Percentiles rank a stretch among this genome's conserved stretches.
Evolutionary conservation across 2,329 filamentous ascomycete genomes (phyloP).

Genomic region (Didymosphaeria variabile): DNA sequence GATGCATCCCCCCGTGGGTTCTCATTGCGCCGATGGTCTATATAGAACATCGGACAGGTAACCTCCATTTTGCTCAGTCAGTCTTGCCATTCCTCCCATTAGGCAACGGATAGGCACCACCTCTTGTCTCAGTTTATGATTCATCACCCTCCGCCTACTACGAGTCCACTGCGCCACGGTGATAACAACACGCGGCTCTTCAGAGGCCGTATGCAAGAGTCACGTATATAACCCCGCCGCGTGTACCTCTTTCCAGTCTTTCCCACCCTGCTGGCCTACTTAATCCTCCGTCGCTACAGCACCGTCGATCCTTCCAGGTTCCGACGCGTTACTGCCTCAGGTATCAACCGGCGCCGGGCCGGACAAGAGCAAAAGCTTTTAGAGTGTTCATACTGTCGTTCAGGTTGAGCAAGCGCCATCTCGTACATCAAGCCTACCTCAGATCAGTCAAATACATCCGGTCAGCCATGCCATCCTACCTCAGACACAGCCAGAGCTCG

Average conservation of each 20-base stretch:
- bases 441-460: conserved; percentile 35
- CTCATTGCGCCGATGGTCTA: conserved; percentile 30
- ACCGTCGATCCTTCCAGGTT: conserved; percentile 24
- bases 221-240: conserved; percentile 41
- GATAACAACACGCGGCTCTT: conserved; percentile 40
- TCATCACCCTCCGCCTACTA: conserved; percentile 29
- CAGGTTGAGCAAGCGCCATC: conserved; percentile 37
- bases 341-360: conserved; percentile 44
- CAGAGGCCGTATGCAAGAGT: conserved; percentile 36
- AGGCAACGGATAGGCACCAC: conserved; percentile 45
- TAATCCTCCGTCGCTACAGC: conserved; percentile 27
- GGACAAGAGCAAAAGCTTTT: conserved; percentile 31
- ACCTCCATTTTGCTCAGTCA: conserved; percentile 17
- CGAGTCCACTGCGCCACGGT: conserved; percentile 39
- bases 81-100: conserved; percentile 28
- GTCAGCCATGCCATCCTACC: conserved; percentile 47
- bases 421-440: conserved; percentile 32
- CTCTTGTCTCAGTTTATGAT: conserved; percentile 40
- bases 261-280: conserved; percentile 32
- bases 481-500: conserved; percentile 28
- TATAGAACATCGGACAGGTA: conserved; percentile 29
- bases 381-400: conserved; percentile 29
- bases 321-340: conserved; percentile 31
- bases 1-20: conserved; percentile 29
- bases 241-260: conserved; percentile 18